A percentile compares a stretch with the other conserved stretches of the same genome.
Evolutionary conservation across 495 filamentous ascomycete genomes (phyloP).

Genomic region (Aspergillus indologenus): DNA sequence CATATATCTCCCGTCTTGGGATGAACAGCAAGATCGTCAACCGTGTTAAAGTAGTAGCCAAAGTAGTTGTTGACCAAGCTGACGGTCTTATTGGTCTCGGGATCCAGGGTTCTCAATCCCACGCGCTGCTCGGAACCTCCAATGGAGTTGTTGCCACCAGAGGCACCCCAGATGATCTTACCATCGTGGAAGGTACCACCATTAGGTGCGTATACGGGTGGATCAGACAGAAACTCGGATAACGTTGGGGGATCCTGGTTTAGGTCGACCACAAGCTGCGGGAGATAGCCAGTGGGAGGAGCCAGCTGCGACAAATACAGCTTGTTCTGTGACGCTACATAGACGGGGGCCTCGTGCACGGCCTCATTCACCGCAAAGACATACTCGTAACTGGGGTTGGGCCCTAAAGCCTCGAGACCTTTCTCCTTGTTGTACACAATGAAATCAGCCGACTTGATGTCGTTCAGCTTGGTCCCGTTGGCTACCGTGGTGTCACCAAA

Average conservation of each 20-base stretch:
- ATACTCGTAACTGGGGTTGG: slow-evolving; percentile 26
- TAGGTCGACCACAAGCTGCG: slow-evolving; percentile 33
- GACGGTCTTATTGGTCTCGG: slow-evolving; percentile 26
- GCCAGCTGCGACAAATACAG: slow-evolving; percentile 31
- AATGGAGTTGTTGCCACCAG: slow-evolving; percentile 24
- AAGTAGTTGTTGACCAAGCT: slow-evolving; percentile 31
- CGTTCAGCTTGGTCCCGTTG: slow-evolving; percentile 26
- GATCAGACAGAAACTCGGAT: slow-evolving; percentile 30
- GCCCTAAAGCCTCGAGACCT: slow-evolving; percentile 33
- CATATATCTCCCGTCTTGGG: slow-evolving; percentile 39
- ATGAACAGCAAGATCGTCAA: slow-evolving; percentile 28
- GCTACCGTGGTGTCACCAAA: slow-evolving; percentile 26
- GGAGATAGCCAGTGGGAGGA: slow-evolving; percentile 27
- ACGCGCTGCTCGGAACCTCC: slow-evolving; percentile 24
- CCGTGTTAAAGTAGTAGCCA: slow-evolving; percentile 29
- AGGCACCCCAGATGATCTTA: slow-evolving; percentile 26
- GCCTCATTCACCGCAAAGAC: slow-evolving; percentile 30
- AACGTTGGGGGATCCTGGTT: slow-evolving; percentile 34
- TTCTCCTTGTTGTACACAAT: slow-evolving; percentile 35
- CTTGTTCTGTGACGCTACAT: slow-evolving; percentile 35
- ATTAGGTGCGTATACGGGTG: slow-evolving; percentile 35
- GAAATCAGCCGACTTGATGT: slow-evolving; percentile 31
- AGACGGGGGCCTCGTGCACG: slow-evolving; percentile 43
- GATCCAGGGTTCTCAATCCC: slow-evolving; percentile 26
- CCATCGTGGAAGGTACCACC: slow-evolving; percentile 28